Evolutionary conservation across 352 stramenopile genomes (phyloP).

Genomic region (Phytophthora vignae): DNA sequence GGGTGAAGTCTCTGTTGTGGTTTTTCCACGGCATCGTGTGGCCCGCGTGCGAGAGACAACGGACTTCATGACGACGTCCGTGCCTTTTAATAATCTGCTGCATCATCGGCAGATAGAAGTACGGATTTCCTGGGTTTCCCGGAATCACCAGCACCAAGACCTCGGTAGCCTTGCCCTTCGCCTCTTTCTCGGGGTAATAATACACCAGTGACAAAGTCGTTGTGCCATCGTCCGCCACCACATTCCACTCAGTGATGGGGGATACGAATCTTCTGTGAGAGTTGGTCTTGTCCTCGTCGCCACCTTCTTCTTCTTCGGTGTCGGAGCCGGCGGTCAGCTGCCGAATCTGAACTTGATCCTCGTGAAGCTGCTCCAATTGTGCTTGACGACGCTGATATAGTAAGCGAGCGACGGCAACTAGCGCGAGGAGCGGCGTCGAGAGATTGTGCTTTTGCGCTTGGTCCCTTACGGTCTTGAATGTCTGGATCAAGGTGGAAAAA

Average conservation of each 20-base stretch:
- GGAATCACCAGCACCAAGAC: constrained; percentile 68
- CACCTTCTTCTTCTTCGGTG: not conserved
- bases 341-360: not conserved
- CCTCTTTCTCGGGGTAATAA: constrained; percentile 24
- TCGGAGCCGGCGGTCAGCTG: not conserved
- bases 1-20: constrained; percentile 50
- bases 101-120: constrained; percentile 78
- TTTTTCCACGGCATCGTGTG: constrained; percentile 79
- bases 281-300: not conserved
- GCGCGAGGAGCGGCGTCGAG: not conserved
- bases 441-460: not conserved
- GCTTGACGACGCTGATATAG: not conserved
- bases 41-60: constrained; percentile 62
- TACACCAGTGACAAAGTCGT: constrained; percentile 60
- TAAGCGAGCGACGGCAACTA: not conserved
- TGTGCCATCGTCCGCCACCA: constrained; percentile 46
- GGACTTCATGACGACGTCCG: constrained; percentile 55
- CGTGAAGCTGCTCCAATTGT: not conserved
- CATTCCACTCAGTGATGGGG: constrained; percentile 46
- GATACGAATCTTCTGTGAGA: not conserved
- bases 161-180: constrained; percentile 18
- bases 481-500: not conserved
- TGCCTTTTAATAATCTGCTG: constrained; percentile 49
- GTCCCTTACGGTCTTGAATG: too few species aligned
- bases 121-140: constrained; percentile 71